Evolutionary conservation across 2,329 filamentous ascomycete genomes (phyloP), one percentile per base, ranked within the genome.

Genomic region (Helicocarpus griseus): DNA sequence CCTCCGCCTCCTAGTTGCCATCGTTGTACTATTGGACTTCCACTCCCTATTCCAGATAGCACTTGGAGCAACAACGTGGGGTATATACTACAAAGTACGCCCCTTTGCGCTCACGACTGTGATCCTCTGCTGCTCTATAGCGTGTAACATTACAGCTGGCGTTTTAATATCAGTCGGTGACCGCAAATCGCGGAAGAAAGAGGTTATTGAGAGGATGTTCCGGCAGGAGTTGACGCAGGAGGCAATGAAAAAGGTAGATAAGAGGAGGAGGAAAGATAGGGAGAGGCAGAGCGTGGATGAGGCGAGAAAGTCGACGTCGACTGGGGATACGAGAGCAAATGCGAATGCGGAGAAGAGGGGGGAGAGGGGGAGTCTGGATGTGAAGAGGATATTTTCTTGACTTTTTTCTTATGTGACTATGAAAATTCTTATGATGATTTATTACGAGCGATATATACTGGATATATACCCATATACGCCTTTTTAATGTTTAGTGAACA

Each of bases 41-140:
- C 88, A 94, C 69, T 89, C 85, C 4, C 73, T 86, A 31, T 77
- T 94, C 38, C 88, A 94, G 63, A 87, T 94, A 59, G 79, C 85
- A 0, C 81, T 94, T 0, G 88, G 88, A 6, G 78, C 83, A 2
- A 83, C 79, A 55, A 94, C 88, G 0, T 94, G 86, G 85, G 79
- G 80, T 24, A 91, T 90, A 59, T 76, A 81, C 65, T 88, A 87
- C 68, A 76, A 81, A 47, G 69, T 74, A 0, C 82, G 88, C 0
- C 83, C 83, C 0, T 77, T 82, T 55, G 86, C 86, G 1, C 69
- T 91, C 26, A 94, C 88, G 0, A 88, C 88, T 0, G 82, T 86
- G 5, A 90, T 94, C 51, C 85, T 94, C 1, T 86, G 82, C 61
- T 86, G 81, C 61, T 88, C 83, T 22, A 87, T 94, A 59, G 79